Percentiles rank a stretch among this genome's conserved stretches.
phyloP scores from a whole-genome alignment of 2,329 filamentous ascomycete species.

The Ceratocystis destructans region DNA sequence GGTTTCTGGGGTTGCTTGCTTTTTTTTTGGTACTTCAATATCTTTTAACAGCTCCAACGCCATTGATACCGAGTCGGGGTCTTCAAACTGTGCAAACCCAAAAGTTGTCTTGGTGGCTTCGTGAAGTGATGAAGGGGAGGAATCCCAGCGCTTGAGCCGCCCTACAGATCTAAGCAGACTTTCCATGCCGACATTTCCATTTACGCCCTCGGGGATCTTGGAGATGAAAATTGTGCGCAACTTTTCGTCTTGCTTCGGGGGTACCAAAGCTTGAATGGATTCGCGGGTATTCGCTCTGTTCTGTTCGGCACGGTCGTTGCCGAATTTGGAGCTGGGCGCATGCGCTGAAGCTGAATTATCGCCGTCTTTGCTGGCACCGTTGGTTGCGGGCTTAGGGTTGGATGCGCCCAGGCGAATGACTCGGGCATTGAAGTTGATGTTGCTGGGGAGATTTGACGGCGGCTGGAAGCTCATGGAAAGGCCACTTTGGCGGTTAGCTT shows the following conservation, averaged over 20 bases:
- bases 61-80: slow-evolving; percentile 71
- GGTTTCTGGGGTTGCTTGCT: slow-evolving; percentile 43
- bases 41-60: slow-evolving; percentile 76
- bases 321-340: slow-evolving; percentile 27
- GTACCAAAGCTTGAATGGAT: slow-evolving; percentile 56
- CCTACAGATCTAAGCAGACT: slow-evolving; percentile 64
- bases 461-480: slow-evolving; percentile 77
- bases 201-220: slow-evolving; percentile 62
- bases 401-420: slow-evolving; percentile 85
- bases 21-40: slow-evolving; percentile 67
- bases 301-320: slow-evolving; percentile 47
- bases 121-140: slow-evolving; percentile 44
- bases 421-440: slow-evolving; percentile 95
- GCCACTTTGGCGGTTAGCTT: slow-evolving; percentile 65
- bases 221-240: slow-evolving; percentile 82
- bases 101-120: slow-evolving; percentile 74
- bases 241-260: slow-evolving; percentile 80
- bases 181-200: slow-evolving; percentile 66
- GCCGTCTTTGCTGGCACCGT: slow-evolving; percentile 31
- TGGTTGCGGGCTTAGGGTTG: slow-evolving; percentile 44
- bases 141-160: slow-evolving; percentile 70
- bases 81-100: slow-evolving; percentile 91
- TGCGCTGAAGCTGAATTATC: slow-evolving; percentile 28
- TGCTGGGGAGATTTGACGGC: slow-evolving; percentile 70
- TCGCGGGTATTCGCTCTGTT: slow-evolving; percentile 55